Evolutionary conservation across 1,284 basidiomycete species (phyloP).

Genomic region (Leccinum pachyderme): DNA sequence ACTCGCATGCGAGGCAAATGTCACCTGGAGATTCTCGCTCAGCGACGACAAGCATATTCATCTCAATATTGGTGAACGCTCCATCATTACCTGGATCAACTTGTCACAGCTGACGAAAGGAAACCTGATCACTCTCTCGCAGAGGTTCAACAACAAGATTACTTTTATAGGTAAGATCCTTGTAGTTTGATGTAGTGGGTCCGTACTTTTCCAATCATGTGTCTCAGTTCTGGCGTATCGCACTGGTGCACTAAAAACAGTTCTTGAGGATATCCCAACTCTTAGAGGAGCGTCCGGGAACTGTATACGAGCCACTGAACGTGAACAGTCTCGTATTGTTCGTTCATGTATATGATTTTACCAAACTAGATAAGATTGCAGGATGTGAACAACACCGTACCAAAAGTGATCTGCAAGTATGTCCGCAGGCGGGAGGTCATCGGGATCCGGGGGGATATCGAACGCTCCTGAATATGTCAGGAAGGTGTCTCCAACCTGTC

Average conservation of each 20-base stretch:
- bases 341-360: constrained; percentile 52
- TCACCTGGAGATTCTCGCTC: constrained; percentile 35
- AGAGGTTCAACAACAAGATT: constrained; percentile 39
- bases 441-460: constrained; percentile 28
- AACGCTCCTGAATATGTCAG: constrained; percentile 42
- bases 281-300: constrained; percentile 52
- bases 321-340: constrained; percentile 46
- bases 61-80: constrained; percentile 20
- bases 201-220: constrained; percentile 15
- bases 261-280: constrained; percentile 61
- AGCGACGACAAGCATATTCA: constrained; percentile 18
- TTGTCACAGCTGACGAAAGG: constrained; percentile 7
- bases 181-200: constrained; percentile 35
- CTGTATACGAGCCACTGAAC: constrained; percentile 71
- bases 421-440: constrained; percentile 36
- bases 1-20: constrained; percentile 51
- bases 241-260: constrained; percentile 61
- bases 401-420: constrained; percentile 59
- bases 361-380: constrained; percentile 41
- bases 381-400: constrained; percentile 32
- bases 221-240: constrained; percentile 27
- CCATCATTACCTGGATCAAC: constrained; percentile 21
- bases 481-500: constrained; percentile 57
- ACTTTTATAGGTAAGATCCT: constrained; percentile 53
- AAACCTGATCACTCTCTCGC: constrained; percentile 14